Evolutionary conservation across 2,329 filamentous ascomycete species (phyloP), one percentile per base, ranked within the genome.

Genomic region (Scedosporium aurantiacum): DNA sequence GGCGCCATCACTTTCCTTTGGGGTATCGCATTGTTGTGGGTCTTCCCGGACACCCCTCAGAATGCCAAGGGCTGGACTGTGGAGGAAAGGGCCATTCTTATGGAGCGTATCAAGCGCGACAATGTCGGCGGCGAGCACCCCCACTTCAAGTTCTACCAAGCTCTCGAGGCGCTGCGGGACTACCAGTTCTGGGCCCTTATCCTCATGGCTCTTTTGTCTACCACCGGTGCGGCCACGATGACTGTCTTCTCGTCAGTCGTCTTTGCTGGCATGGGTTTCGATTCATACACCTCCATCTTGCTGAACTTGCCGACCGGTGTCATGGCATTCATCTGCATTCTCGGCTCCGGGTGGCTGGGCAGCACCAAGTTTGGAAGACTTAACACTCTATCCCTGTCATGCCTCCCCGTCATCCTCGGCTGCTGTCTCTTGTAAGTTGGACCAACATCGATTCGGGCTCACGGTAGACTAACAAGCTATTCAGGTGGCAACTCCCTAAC

Each of bases 131-230:
- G 79, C 0, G 77, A 80, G 41, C 75, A 78, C 8, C 69, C 76
- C 1, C 68, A 65, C 8, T 85, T 79, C 76, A 75, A 73, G 60
- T 77, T 77, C 74, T 71, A 76, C 4, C 83, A 86, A 66, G 70
- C 77, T 25, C 62, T 70, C 4, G 82, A 86, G 68, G 83, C 81
- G 57, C 67, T 85, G 0, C 60, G 73, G 10, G 83, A 85, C 43
- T 50, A 50, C 16, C 58, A 60, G 50, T 64, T 72, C 32, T 72
- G 70, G 67, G 67, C 66, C 8, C 68, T 71, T 60, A 64, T 68
- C 18, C 43, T 69, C 3, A 65, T 73, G 55, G 68, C 70, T 8
- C 66, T 69, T 4, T 64, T 70, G 7, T 70, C 68, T 1, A 69
- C 67, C 45, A 69, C 70, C 1, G 70, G 69, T 16, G 69, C 70